These are phyloP conservation scores for Chaetomium globosum DNA, from an alignment of 2,329 filamentous ascomycete genomes.

Conservation along the genomic window DNA sequence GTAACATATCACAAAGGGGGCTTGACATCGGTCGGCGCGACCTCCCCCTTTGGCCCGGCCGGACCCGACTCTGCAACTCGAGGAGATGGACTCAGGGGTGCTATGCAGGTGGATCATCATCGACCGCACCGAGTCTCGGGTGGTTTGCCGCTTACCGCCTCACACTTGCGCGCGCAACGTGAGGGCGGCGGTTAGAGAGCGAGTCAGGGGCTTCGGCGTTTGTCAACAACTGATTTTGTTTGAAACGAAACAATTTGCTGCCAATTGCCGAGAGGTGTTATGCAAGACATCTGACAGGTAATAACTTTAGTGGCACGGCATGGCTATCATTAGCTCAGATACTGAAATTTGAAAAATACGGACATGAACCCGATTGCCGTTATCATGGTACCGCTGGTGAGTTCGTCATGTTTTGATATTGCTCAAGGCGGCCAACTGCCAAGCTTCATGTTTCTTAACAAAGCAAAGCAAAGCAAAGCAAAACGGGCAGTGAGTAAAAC, in stretches of 20 bases:
- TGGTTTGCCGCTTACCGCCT: slow-evolving; percentile 9
- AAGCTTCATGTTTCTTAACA: background rate
- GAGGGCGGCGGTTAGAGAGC: slow-evolving; percentile 18
- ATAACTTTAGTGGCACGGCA: background rate
- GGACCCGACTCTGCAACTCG: slow-evolving; percentile 15
- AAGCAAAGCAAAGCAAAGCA: background rate
- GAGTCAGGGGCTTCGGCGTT: slow-evolving; percentile 13
- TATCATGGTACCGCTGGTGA: background rate
- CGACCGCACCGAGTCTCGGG: background rate
- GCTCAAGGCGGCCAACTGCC: background rate
- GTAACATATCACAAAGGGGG: slow-evolving; percentile 9
- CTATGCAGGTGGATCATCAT: slow-evolving; percentile 10
- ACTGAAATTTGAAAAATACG: background rate
- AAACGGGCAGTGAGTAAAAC: background rate
- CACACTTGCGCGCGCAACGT: background rate
- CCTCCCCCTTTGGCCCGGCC: background rate
- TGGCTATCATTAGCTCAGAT: background rate
- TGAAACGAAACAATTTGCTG: slow-evolving; percentile 4
- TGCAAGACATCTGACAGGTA: background rate
- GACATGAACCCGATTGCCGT: background rate
- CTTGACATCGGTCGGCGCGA: slow-evolving; percentile 9
- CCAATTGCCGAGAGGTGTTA: background rate
- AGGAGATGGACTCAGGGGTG: background rate
- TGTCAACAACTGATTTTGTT: background rate
- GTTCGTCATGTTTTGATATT: background rate